A percentile compares a stretch with the other conserved stretches of the same genome.
Conservation (phyloP, 768 basidiomycete genomes). For the Serendipita sp. region DNA sequence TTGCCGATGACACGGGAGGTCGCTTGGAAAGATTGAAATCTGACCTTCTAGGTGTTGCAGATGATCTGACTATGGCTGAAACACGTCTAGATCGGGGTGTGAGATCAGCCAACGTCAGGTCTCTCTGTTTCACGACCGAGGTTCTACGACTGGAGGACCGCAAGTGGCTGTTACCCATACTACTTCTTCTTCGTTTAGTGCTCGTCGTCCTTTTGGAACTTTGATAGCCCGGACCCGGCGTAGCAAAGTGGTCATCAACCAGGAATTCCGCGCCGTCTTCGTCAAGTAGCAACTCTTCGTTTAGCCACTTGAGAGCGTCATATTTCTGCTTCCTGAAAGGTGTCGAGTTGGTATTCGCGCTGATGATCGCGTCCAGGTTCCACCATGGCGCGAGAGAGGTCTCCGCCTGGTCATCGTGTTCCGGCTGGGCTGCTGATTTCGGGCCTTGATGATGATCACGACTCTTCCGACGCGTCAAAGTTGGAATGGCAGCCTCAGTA, state of each 20-base stretch:
- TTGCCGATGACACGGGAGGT: background rate
- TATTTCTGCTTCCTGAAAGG: background rate
- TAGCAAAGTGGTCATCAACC: conserved; percentile 4
- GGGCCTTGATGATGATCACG: background rate
- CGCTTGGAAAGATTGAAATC: background rate
- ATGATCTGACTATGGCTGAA: background rate
- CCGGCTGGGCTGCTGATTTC: too few species aligned
- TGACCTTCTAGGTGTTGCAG: background rate
- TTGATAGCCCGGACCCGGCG: background rate
- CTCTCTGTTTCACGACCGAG: background rate
- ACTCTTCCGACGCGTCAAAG: background rate
- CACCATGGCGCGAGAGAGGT: background rate
- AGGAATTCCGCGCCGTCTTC: conserved; percentile 4
- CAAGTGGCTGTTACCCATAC: background rate
- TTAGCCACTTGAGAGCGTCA: background rate
- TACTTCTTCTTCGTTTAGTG: background rate
- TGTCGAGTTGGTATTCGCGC: background rate
- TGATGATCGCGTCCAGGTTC: background rate
- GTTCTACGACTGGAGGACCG: background rate
- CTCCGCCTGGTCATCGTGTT: background rate
- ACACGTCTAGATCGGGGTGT: background rate
- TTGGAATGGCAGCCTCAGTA: too few species aligned
- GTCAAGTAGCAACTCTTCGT: background rate
- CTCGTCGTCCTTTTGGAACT: background rate
- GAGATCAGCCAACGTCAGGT: conserved; percentile 1